Conservation (phyloP, 75 land plant species). For the Selaginella moellendorffii region DNA sequence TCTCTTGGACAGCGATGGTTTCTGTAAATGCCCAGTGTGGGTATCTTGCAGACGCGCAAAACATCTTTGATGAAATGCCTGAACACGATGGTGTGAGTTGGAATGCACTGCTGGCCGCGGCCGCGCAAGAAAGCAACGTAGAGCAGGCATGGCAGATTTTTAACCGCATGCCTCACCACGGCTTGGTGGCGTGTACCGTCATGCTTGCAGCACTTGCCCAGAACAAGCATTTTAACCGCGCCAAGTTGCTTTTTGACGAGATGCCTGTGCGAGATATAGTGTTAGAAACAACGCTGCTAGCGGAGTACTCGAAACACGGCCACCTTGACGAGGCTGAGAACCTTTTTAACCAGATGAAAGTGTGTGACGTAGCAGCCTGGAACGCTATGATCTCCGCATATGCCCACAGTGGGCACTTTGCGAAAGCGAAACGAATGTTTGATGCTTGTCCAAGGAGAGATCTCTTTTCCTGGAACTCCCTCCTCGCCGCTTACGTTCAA, state of each 20-base stretch:
- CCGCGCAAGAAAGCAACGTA: too few species aligned
- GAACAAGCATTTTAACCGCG: neutral
- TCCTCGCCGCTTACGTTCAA: neutral
- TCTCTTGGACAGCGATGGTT: neutral
- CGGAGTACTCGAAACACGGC: neutral
- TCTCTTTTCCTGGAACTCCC: neutral
- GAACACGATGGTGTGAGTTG: neutral
- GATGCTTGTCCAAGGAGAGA: neutral
- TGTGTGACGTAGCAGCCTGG: neutral
- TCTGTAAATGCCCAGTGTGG: neutral
- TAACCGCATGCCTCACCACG: neutral
- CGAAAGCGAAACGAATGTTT: neutral
- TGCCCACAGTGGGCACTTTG: neutral
- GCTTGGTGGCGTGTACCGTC: neutral
- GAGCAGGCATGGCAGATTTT: neutral
- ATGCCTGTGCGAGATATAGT: neutral
- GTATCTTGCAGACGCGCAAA: neutral
- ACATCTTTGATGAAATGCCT: neutral
- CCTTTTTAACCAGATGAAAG: neutral
- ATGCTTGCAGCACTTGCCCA: neutral
- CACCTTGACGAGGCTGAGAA: neutral
- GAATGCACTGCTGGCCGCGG: neutral
- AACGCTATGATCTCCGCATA: neutral
- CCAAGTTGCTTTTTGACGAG: neutral
- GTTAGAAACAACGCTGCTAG: neutral